These are phyloP conservation scores for Phalaenopsis equestris DNA, from an alignment of 106 monocot species.

Conservation along the genomic window DNA sequence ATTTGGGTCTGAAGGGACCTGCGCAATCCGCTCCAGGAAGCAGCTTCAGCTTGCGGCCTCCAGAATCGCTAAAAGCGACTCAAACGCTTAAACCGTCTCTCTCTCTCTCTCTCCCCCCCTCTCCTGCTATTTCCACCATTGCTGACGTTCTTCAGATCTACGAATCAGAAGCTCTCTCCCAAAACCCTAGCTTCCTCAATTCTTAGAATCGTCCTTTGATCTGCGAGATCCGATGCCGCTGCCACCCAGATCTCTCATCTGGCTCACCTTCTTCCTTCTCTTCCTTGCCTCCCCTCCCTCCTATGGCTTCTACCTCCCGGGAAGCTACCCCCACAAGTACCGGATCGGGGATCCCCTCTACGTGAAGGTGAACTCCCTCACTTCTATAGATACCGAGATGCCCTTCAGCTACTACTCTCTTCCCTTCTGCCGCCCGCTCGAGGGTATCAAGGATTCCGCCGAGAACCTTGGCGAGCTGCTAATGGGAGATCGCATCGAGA, in stretches of 20 bases:
- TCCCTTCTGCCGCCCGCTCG: slow-evolving; percentile 10
- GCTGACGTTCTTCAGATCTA: slow-evolving; percentile 2
- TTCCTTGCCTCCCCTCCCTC: slow-evolving; percentile 3
- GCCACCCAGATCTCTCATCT: neutral
- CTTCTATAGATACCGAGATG: slow-evolving; percentile 41
- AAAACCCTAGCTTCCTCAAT: slow-evolving; percentile 7
- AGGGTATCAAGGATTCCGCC: slow-evolving; percentile 22
- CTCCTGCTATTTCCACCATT: neutral
- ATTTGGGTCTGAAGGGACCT: neutral
- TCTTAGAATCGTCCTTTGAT: neutral
- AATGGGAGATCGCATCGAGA: slow-evolving; percentile 48
- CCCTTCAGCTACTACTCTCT: slow-evolving; percentile 44
- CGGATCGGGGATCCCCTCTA: slow-evolving; percentile 14
- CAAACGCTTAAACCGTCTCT: neutral
- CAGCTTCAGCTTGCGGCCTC: neutral
- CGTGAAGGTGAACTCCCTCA: slow-evolving; percentile 47
- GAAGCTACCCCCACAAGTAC: slow-evolving; percentile 46
- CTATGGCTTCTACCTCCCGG: slow-evolving; percentile 46
- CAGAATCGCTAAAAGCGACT: neutral
- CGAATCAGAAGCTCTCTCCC: neutral
- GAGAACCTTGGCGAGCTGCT: slow-evolving; percentile 47
- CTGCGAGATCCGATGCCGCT: slow-evolving; percentile 2
- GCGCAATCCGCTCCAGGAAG: neutral
- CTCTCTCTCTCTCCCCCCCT: neutral
- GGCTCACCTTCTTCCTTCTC: slow-evolving; percentile 1